These are phyloP conservation scores for Blastomyces emzantsi DNA, from an alignment of 2,329 filamentous ascomycete genomes.

Conservation along the genomic window DNA sequence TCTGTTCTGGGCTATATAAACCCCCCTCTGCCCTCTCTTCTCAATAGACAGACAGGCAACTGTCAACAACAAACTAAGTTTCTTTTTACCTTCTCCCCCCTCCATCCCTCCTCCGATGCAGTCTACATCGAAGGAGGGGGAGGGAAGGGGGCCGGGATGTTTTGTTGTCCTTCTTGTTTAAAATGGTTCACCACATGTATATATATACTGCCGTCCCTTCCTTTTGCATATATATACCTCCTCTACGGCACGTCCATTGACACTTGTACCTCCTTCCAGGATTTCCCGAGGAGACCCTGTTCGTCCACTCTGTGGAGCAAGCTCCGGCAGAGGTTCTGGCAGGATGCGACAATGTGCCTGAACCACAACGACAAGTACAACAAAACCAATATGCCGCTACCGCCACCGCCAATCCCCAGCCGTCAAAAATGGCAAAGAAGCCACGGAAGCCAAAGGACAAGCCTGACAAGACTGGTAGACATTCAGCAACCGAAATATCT, in stretches of 20 bases:
- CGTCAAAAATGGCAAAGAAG: background rate
- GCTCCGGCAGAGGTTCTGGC: background rate
- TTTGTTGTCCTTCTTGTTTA: background rate
- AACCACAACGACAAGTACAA: background rate
- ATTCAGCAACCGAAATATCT: background rate
- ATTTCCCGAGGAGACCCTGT: background rate
- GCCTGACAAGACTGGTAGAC: background rate
- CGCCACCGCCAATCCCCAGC: background rate
- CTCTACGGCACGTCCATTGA: background rate
- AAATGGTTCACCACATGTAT: background rate
- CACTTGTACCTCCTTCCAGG: background rate
- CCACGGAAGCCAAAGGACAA: slow-evolving; percentile 5
- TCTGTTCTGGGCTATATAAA: slow-evolving; percentile 5
- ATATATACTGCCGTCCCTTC: background rate
- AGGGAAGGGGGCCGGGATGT: background rate
- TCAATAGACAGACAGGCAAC: background rate
- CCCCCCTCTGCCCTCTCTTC: background rate
- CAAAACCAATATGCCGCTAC: background rate
- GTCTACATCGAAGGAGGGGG: background rate
- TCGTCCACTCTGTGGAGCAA: background rate
- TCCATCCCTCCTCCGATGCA: background rate
- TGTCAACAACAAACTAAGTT: background rate
- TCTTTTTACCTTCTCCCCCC: background rate
- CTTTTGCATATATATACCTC: background rate
- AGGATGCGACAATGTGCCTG: background rate